These are phyloP conservation scores for Theileria parva DNA, from an alignment of 169 alveolate genomes.

Conservation along the genomic window DNA sequence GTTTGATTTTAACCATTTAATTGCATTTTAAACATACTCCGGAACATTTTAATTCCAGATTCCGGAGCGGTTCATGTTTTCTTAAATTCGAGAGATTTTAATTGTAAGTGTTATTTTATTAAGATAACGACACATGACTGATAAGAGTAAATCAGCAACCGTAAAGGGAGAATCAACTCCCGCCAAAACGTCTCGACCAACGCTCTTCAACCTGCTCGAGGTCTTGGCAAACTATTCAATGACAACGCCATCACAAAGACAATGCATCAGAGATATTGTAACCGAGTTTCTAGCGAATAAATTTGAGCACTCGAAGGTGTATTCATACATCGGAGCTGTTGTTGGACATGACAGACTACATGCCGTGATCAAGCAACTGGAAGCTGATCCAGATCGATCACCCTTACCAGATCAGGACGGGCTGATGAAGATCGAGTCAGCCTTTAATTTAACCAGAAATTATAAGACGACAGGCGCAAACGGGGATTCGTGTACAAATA, in stretches of 20 bases:
- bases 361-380: conserved; percentile 79
- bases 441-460: conserved; percentile 79
- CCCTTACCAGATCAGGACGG: conserved; percentile 85
- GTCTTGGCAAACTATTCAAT: conserved; percentile 83
- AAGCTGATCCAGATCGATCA: conserved; percentile 79
- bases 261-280: conserved; percentile 84
- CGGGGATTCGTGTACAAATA: conserved; percentile 12
- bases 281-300: conserved; percentile 84
- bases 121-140: conserved; percentile 6
- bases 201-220: conserved; percentile 82
- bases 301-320: conserved; percentile 84
- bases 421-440: conserved; percentile 80
- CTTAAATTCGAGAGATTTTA: neutral
- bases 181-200: conserved; percentile 72
- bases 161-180: conserved; percentile 4
- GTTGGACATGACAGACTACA: conserved; percentile 86
- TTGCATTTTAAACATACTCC: neutral
- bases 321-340: conserved; percentile 85
- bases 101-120: neutral
- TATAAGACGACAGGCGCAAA: conserved; percentile 41
- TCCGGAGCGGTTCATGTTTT: neutral
- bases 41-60: neutral
- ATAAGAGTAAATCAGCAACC: conserved; percentile 7
- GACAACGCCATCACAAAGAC: conserved; percentile 89
- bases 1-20: neutral